phyloP scores from a whole-genome alignment of 768 basidiomycete species.

The Macrolepiota dolichaula region DNA sequence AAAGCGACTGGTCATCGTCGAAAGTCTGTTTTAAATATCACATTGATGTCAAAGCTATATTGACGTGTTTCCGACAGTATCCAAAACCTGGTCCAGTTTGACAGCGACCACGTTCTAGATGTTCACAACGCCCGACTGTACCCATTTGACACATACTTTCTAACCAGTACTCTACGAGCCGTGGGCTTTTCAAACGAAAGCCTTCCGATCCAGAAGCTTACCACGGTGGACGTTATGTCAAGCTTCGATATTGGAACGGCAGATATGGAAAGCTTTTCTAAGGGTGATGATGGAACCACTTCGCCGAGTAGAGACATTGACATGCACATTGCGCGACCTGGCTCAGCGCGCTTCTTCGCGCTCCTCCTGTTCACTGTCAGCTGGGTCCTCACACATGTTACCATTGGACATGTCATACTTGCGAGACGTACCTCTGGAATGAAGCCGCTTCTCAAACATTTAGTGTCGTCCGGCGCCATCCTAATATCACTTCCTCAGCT shows the following conservation, averaged over 20 bases:
- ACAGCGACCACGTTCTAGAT: constrained; percentile 53
- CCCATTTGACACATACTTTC: constrained; percentile 53
- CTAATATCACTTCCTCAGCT: constrained; percentile 47
- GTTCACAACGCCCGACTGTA: constrained; percentile 51
- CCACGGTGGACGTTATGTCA: constrained; percentile 41
- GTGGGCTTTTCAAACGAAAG: constrained; percentile 29
- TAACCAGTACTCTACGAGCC: constrained; percentile 46
- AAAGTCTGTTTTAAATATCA: constrained; percentile 28
- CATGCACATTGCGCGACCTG: constrained; percentile 42
- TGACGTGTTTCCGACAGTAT: constrained; percentile 32
- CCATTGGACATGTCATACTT: constrained; percentile 42
- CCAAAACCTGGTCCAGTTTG: constrained; percentile 53
- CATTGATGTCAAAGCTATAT: neutral
- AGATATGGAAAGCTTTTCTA: constrained; percentile 33
- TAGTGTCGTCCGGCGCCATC: constrained; percentile 36
- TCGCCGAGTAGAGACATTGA: constrained; percentile 40
- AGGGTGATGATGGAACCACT: constrained; percentile 2
- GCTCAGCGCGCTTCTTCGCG: constrained; percentile 39
- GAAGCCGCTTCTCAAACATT: constrained; percentile 31
- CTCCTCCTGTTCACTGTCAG: constrained; percentile 43
- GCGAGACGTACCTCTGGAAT: constrained; percentile 31
- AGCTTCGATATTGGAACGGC: constrained; percentile 40
- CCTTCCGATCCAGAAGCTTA: constrained; percentile 39
- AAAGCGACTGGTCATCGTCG: constrained; percentile 36
- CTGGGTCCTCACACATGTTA: constrained; percentile 56